phyloP scores from a whole-genome alignment of 2,329 filamentous ascomycete genomes.

The Diaporthe velutina region DNA sequence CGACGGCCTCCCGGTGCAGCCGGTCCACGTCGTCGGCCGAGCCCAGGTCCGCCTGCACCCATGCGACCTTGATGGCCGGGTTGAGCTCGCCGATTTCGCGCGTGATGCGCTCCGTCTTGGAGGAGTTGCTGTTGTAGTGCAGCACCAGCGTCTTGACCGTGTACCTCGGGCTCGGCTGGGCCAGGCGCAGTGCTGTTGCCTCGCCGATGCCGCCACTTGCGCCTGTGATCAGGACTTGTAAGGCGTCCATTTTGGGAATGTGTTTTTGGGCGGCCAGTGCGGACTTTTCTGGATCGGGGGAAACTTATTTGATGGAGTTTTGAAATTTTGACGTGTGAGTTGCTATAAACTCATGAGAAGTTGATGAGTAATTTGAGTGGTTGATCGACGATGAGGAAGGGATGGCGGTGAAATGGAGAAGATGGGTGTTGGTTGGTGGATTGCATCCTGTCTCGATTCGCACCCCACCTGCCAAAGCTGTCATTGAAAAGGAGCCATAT shows the following conservation, averaged over 20 bases:
- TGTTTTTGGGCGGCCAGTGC: neutral
- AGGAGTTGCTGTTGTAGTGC: conserved; percentile 32
- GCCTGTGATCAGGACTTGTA: conserved; percentile 34
- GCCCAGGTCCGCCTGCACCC: conserved; percentile 35
- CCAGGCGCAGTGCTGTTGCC: conserved; percentile 35
- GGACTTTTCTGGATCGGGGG: neutral
- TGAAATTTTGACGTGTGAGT: neutral
- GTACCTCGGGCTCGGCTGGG: conserved; percentile 17
- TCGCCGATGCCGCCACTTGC: conserved; percentile 36
- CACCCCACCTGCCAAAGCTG: conserved; percentile 4
- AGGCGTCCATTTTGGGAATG: neutral
- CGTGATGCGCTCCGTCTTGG: conserved; percentile 1
- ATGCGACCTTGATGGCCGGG: conserved; percentile 17
- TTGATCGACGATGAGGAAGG: neutral
- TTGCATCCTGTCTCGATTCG: neutral
- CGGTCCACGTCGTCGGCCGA: neutral
- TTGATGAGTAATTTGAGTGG: neutral
- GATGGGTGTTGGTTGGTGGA: neutral
- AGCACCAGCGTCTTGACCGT: conserved; percentile 33
- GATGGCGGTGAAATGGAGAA: neutral
- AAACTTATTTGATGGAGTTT: neutral
- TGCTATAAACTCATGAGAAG: neutral
- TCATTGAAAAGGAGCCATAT: neutral
- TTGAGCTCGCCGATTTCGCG: conserved; percentile 6
- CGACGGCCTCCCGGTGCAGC: conserved; percentile 1